Evolutionary conservation across 2,329 filamentous ascomycete species (phyloP).

Genomic region (Daldinia sp.): DNA sequence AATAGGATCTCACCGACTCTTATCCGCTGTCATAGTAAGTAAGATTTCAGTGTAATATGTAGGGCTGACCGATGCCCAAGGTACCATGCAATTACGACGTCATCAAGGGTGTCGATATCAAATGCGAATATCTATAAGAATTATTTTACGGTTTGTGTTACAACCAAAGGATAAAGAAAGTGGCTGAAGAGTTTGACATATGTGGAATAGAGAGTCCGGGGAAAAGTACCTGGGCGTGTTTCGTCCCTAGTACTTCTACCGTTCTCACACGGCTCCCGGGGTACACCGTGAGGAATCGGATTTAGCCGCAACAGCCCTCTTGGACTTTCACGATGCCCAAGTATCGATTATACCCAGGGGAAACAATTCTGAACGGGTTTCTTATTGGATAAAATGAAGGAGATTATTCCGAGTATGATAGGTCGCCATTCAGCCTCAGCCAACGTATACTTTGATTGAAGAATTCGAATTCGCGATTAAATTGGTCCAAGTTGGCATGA

Average conservation of each 20-base stretch:
- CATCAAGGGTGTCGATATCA: not conserved
- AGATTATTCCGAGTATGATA: not conserved
- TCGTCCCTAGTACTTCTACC: not conserved
- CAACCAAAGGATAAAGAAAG: not conserved
- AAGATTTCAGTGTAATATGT: not conserved
- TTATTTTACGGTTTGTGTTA: not conserved
- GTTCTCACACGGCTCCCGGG: not conserved
- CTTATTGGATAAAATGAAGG: not conserved
- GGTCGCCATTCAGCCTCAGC: not conserved
- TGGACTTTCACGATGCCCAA: not conserved
- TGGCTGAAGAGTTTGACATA: not conserved
- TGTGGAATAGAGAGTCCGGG: not conserved
- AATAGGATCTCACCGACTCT: slow-evolving; percentile 7
- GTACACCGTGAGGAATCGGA: not conserved
- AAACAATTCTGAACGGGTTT: not conserved
- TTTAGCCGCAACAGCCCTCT: not conserved
- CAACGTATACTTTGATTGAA: not conserved
- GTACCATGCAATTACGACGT: not conserved
- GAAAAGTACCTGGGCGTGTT: not conserved
- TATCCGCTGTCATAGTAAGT: slow-evolving; percentile 5
- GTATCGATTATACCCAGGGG: not conserved
- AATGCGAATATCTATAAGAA: not conserved
- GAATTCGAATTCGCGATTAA: not conserved
- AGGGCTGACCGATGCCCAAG: not conserved
- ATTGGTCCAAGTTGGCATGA: not conserved